Conservation (phyloP, 2,329 filamentous ascomycete species). For the Alternaria rosae region DNA sequence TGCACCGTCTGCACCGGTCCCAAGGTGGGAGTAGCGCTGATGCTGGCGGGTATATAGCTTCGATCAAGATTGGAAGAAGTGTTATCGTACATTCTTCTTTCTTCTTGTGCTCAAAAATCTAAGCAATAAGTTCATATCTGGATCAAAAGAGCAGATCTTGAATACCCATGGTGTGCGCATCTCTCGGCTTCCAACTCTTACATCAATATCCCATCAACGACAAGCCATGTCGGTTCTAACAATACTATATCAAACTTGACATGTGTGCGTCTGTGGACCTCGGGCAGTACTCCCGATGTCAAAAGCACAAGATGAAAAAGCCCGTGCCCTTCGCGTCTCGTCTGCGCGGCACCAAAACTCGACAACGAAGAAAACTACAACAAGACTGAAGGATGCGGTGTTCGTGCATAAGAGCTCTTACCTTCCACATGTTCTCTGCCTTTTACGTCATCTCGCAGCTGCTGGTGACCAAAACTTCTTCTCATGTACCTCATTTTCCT, state of each 20-base stretch:
- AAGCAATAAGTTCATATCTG: no score
- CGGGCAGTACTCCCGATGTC: not conserved
- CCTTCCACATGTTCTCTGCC: not conserved
- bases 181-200: not conserved
- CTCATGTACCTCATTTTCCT: no score
- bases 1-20: not conserved
- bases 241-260: no score
- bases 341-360: not conserved
- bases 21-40: fast-evolving
- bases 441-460: not conserved
- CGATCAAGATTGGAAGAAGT: not conserved
- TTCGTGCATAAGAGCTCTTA: not conserved
- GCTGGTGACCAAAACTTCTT: not conserved
- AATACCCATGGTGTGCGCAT: not conserved
- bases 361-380: not conserved
- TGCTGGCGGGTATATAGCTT: not conserved
- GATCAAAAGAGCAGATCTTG: no score
- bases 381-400: not conserved
- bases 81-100: not conserved
- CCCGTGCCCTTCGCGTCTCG: not conserved
- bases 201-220: not conserved
- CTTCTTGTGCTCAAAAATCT: no score
- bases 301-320: not conserved
- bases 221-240: no score
- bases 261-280: not conserved